phyloP scores from a whole-genome alignment of 2,329 filamentous ascomycete genomes.

The Zopfia rhizophila region DNA sequence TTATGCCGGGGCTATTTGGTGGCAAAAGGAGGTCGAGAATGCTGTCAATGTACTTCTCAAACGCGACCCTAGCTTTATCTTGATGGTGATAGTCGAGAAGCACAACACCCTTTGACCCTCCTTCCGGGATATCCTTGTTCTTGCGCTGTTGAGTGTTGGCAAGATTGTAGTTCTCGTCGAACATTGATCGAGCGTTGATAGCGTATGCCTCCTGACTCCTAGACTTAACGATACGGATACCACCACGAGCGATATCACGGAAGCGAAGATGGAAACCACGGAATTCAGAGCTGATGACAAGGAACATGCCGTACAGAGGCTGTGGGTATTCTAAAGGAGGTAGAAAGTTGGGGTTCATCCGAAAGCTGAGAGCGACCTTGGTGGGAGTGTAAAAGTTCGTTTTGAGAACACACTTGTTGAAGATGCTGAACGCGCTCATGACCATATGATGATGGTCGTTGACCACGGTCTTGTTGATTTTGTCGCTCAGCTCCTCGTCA shows the following conservation, averaged over 20 bases:
- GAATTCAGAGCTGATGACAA: conserved; percentile 96
- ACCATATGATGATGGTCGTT: conserved; percentile 99
- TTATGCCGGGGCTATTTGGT: conserved; percentile 93
- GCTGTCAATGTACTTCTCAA: conserved; percentile 99
- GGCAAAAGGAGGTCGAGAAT: conserved; percentile 94
- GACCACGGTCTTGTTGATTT: conserved; percentile 53
- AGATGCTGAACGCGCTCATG: conserved; percentile 94
- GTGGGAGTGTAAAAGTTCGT: conserved; percentile 98
- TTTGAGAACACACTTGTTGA: conserved; percentile 93
- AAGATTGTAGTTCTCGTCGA: conserved; percentile 98
- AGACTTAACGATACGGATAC: conserved; percentile 98
- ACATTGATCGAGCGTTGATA: conserved; percentile 95
- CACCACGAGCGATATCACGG: conserved; percentile 94
- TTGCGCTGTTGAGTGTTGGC: conserved; percentile 99
- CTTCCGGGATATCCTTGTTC: conserved; percentile 99
- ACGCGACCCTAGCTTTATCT: conserved; percentile 89
- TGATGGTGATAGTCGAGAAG: conserved; percentile 93
- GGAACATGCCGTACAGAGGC: conserved; percentile 96
- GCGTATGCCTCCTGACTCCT: conserved; percentile 94
- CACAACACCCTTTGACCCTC: conserved; percentile 97
- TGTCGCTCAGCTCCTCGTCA: conserved; percentile 49
- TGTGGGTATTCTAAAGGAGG: conserved; percentile 93
- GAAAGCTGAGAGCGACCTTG: conserved; percentile 97
- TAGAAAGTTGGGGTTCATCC: conserved; percentile 87
- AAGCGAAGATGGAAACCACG: conserved; percentile 97